Conservation (phyloP, 305 asterid species). For the Caryopteris hybrid region DNA sequence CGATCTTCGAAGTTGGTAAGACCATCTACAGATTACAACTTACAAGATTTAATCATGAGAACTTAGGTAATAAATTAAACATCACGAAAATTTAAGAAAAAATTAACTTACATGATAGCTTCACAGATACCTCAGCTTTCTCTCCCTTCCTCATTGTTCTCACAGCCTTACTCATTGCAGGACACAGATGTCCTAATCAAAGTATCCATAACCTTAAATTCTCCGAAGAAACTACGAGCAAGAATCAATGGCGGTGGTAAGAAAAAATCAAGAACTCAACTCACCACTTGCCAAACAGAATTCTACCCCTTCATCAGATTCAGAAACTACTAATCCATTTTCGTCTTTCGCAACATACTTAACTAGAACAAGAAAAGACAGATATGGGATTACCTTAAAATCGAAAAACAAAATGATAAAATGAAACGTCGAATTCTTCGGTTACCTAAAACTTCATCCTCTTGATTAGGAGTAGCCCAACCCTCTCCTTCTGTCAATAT, state of each 20-base stretch:
- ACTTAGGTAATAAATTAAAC: neutral
- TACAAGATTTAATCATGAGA: too few species aligned
- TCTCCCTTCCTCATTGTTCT: constrained; percentile 60
- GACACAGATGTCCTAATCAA: constrained; percentile 40
- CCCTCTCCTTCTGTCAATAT: constrained; percentile 54
- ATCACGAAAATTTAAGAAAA: neutral
- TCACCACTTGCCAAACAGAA: constrained; percentile 43
- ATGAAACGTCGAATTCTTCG: too few species aligned
- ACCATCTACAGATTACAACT: constrained; percentile 28
- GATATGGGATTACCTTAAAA: too few species aligned
- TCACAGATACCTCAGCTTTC: constrained; percentile 42
- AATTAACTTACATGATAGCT: constrained; percentile 36
- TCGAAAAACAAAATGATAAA: too few species aligned
- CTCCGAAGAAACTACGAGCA: neutral
- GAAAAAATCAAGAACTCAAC: neutral
- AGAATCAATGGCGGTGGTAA: neutral
- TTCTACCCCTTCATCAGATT: constrained; percentile 36
- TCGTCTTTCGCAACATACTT: constrained; percentile 40
- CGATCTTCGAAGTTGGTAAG: constrained; percentile 16
- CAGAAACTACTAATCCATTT: constrained; percentile 34
- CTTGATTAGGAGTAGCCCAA: constrained; percentile 61
- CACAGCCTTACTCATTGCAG: constrained; percentile 46
- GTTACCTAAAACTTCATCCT: constrained; percentile 63
- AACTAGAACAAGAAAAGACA: too few species aligned
- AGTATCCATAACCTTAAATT: neutral